A percentile compares a stretch with the other conserved stretches of the same genome.
These are phyloP conservation scores for Corrigiola litoralis DNA, from an alignment of 179 eudicot genomes.

Conservation along the genomic window DNA sequence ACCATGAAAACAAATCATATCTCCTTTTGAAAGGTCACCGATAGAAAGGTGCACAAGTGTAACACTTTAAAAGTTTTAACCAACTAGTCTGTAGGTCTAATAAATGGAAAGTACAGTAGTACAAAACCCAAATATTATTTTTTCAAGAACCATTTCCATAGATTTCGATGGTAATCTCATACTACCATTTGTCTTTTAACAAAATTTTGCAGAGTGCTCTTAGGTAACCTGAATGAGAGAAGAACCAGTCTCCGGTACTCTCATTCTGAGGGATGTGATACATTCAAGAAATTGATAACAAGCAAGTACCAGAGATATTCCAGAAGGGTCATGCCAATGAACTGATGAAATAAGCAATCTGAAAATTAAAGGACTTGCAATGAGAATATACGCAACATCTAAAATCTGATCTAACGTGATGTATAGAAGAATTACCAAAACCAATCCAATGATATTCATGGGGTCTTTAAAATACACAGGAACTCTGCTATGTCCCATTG, in stretches of 20 bases:
- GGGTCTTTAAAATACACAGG: conserved; percentile 67
- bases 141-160: too few relatives aligned
- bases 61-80: background rate
- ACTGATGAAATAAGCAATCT: background rate
- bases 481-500: conserved; percentile 88
- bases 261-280: background rate
- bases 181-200: background rate
- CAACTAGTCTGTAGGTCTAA: background rate
- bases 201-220: background rate
- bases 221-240: background rate
- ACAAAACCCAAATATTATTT: background rate
- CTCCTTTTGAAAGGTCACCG: background rate
- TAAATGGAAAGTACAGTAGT: background rate
- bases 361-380: background rate
- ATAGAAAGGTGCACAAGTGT: background rate
- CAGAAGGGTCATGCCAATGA: background rate
- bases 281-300: background rate
- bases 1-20: background rate
- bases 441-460: conserved; percentile 69
- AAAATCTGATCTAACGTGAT: background rate
- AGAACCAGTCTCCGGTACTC: background rate
- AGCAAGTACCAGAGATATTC: background rate
- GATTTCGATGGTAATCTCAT: too few relatives aligned
- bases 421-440: conserved; percentile 52
- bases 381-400: background rate